Evolutionary conservation across 345 rosid species (phyloP).

Genomic region (Euphorbia pulcherrima): DNA sequence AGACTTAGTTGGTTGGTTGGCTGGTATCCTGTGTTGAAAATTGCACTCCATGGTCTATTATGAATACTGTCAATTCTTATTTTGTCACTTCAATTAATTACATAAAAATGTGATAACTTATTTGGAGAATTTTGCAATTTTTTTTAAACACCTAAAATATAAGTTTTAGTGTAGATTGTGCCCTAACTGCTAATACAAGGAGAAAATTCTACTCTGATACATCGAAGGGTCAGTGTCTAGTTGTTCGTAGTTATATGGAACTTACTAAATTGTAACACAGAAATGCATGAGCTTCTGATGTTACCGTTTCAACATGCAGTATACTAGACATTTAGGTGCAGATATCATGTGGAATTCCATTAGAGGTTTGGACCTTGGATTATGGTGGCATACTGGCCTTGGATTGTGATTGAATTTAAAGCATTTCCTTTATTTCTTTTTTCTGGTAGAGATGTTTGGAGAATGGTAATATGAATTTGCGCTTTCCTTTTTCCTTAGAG

Average conservation of each 20-base stretch:
- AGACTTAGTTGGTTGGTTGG: too few relatives aligned
- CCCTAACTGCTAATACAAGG: neutral
- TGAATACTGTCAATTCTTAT: too few relatives aligned
- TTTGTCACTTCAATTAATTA: neutral
- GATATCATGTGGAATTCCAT: neutral
- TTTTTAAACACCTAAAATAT: neutral
- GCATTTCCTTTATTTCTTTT: neutral
- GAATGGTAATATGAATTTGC: neutral
- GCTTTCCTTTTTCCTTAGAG: neutral
- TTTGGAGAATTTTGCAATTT: too few relatives aligned
- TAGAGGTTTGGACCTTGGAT: neutral
- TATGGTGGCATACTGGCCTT: conserved; percentile 1
- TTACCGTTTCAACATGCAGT: neutral
- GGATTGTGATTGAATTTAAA: conserved; percentile 5
- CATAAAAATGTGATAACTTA: neutral
- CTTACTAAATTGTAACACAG: neutral
- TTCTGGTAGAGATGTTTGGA: conserved; percentile 2
- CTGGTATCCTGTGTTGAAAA: neutral
- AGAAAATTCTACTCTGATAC: neutral
- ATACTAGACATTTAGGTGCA: neutral
- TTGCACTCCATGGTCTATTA: neutral
- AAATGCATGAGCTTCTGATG: neutral
- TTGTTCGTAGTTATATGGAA: neutral
- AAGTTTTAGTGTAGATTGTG: neutral
- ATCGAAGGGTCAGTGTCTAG: neutral